phyloP scores from a whole-genome alignment of 75 land plant species.

The Cunninghamia lanceolata region DNA sequence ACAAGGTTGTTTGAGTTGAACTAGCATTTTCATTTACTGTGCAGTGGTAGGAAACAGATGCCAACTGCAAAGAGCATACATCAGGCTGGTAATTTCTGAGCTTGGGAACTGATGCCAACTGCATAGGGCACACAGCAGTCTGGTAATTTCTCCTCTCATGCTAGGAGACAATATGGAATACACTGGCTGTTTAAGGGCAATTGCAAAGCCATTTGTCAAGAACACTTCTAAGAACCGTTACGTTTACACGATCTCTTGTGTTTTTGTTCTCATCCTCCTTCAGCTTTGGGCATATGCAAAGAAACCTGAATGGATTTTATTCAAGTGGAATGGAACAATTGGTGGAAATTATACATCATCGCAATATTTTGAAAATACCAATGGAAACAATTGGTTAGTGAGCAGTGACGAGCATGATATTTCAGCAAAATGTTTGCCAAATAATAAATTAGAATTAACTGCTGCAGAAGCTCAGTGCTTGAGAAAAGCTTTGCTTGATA shows the following conservation, averaged over 20 bases:
- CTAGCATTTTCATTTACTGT: not conserved
- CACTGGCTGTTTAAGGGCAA: not conserved
- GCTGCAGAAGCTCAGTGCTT: not conserved
- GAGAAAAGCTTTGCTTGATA: not conserved
- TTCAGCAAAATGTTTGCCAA: not conserved
- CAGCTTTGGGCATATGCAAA: slow-evolving; percentile 5
- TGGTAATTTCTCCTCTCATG: not conserved
- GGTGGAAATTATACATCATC: not conserved
- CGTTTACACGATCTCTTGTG: not conserved
- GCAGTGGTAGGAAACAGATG: not conserved
- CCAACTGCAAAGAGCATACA: not conserved
- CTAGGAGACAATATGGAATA: not conserved
- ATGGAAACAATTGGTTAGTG: not conserved
- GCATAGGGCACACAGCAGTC: not conserved
- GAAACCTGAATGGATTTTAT: slow-evolving; percentile 1
- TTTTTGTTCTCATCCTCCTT: not conserved
- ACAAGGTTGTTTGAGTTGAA: not conserved
- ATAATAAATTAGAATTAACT: not conserved
- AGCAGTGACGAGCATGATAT: not conserved
- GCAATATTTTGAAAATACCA: not conserved
- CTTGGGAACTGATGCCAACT: not conserved
- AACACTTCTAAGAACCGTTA: not conserved
- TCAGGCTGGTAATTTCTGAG: not conserved
- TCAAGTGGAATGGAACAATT: not conserved
- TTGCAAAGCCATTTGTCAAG: not conserved